Conservation (phyloP, 1,284 basidiomycete genomes). For the Coniferiporia sulphurascens region DNA sequence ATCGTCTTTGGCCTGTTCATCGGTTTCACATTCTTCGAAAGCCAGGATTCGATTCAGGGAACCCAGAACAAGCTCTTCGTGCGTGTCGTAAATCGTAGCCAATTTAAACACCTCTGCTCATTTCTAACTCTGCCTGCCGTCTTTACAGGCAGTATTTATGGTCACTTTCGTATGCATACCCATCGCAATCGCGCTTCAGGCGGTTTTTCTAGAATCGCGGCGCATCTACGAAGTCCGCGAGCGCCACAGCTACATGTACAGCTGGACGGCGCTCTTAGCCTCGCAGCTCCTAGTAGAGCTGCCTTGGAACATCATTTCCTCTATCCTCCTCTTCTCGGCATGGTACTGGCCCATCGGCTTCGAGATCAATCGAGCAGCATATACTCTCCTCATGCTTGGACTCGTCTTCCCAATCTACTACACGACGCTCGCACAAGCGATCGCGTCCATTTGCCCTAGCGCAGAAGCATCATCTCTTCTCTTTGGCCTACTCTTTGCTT, state of each 20-base stretch:
- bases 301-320: conserved; percentile 62
- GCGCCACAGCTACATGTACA: conserved; percentile 73
- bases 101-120: not conserved
- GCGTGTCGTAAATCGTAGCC: conserved; percentile 15
- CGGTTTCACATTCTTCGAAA: conserved; percentile 67
- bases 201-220: conserved; percentile 48
- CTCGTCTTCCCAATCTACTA: conserved; percentile 54
- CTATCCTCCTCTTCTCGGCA: conserved; percentile 55
- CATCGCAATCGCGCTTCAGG: conserved; percentile 49
- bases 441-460: conserved; percentile 63
- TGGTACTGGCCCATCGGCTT: conserved; percentile 73
- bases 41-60: conserved; percentile 62
- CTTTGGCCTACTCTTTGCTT: conserved; percentile 59
- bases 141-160: conserved; percentile 42
- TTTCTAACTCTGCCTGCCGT: conserved; percentile 22
- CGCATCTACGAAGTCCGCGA: conserved; percentile 63
- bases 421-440: conserved; percentile 55
- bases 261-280: conserved; percentile 71
- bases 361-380: conserved; percentile 48
- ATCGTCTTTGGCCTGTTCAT: conserved; percentile 56
- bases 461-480: conserved; percentile 61
- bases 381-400: conserved; percentile 50
- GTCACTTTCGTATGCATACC: conserved; percentile 41
- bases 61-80: conserved; percentile 82
- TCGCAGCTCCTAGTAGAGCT: conserved; percentile 60